Evolutionary conservation across 495 filamentous ascomycete species (phyloP).

Genomic region (Schizothecium vesticola): DNA sequence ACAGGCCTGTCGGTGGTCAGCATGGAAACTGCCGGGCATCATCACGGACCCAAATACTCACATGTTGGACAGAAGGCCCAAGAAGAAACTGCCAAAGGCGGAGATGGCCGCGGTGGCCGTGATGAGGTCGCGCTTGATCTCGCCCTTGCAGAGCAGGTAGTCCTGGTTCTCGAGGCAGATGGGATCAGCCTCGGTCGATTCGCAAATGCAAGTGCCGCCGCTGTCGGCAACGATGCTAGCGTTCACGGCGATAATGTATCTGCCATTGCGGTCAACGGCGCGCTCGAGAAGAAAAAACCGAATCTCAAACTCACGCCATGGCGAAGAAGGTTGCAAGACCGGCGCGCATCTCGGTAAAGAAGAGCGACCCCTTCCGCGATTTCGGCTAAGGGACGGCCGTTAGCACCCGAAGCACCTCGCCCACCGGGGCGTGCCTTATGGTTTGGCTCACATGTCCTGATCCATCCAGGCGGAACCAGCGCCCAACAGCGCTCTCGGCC

Average conservation of each 20-base stretch:
- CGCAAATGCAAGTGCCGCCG: conserved; percentile 65
- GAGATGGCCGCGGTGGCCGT: conserved; percentile 78
- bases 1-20: conserved; percentile 50
- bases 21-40: background rate
- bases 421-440: background rate
- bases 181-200: conserved; percentile 36
- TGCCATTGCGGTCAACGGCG: conserved; percentile 7
- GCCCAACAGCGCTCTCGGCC: conserved; percentile 56
- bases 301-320: conserved; percentile 55
- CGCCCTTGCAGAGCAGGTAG: conserved; percentile 59
- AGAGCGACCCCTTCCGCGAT: conserved; percentile 68
- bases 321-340: conserved; percentile 80
- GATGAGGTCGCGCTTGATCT: conserved; percentile 68
- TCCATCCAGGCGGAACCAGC: conserved; percentile 69
- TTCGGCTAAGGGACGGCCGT: conserved; percentile 55
- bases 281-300: background rate
- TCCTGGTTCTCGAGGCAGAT: conserved; percentile 53
- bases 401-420: conserved; percentile 7
- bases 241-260: conserved; percentile 65
- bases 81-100: conserved; percentile 62
- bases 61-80: conserved; percentile 66
- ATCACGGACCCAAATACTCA: conserved; percentile 9
- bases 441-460: conserved; percentile 60
- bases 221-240: conserved; percentile 58
- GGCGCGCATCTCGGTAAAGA: conserved; percentile 74